Evolutionary conservation across 768 basidiomycete genomes (phyloP).

Genomic region (Trametes punicea): DNA sequence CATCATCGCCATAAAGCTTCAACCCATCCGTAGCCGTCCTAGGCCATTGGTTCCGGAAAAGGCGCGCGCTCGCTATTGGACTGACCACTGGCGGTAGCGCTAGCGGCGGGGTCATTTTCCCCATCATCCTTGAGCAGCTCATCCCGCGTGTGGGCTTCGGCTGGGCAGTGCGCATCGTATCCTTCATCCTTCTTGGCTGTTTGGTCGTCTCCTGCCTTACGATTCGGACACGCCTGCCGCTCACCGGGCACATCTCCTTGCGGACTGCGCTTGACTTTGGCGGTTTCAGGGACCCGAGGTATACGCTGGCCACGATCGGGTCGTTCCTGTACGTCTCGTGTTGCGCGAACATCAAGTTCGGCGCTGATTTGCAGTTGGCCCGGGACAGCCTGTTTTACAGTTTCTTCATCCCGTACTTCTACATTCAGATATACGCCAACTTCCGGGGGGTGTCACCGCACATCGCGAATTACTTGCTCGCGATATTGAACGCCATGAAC

Average conservation of each 20-base stretch:
- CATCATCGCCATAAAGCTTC: slow-evolving; percentile 24
- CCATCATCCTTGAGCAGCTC: slow-evolving; percentile 50
- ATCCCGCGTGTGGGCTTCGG: slow-evolving; percentile 26
- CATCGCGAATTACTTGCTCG: slow-evolving; percentile 28
- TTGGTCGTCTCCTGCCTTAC: slow-evolving; percentile 27
- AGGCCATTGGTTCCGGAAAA: slow-evolving; percentile 36
- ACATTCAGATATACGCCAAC: slow-evolving; percentile 31
- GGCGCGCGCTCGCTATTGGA: slow-evolving; percentile 38
- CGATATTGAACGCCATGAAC: slow-evolving; percentile 32
- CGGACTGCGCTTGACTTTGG: slow-evolving; percentile 26
- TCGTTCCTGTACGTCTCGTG: slow-evolving; percentile 25
- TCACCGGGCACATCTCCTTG: slow-evolving; percentile 22
- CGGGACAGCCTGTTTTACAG: slow-evolving; percentile 28
- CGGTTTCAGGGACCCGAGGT: slow-evolving; percentile 27
- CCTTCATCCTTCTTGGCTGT: slow-evolving; percentile 29
- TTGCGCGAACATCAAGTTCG: not conserved
- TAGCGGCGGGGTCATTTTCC: slow-evolving; percentile 49
- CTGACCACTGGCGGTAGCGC: slow-evolving; percentile 37
- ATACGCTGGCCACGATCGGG: slow-evolving; percentile 20
- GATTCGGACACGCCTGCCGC: slow-evolving; percentile 29
- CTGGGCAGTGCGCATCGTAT: slow-evolving; percentile 32
- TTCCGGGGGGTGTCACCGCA: slow-evolving; percentile 23
- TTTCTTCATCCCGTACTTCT: slow-evolving; percentile 35
- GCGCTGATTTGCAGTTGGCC: not conserved
- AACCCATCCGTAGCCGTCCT: slow-evolving; percentile 31